Evolutionary conservation across 495 filamentous ascomycete genomes (phyloP), one percentile per base, ranked within the genome.

Genomic region (Penicillium coprophilum): DNA sequence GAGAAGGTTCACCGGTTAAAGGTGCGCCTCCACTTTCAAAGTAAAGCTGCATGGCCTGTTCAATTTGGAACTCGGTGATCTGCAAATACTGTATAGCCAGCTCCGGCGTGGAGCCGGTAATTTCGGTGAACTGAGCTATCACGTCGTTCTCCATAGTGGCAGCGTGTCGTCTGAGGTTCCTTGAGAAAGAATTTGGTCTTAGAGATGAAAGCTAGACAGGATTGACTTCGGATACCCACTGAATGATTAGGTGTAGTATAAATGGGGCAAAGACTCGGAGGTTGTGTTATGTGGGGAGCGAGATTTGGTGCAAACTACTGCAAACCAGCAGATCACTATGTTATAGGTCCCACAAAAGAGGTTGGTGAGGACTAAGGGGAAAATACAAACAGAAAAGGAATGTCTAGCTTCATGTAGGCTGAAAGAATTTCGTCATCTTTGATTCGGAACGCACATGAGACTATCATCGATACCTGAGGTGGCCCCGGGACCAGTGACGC

Each of bases 11-110:
- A 58, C 68, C 73, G 60, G 73, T 73, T 66, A 71, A 72, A 24
- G 59, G 70, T 68, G 83, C 72, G 75, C 90, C 77, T 71, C 86
- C 80, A 61, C 89, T 93, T 56, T 91, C 87, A 71, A 89, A 97
- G 76, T 83, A 98, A 12, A 97, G 86, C 74, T 89, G 83, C 64
- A 97, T 84, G 8, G 94, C 94, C 68, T 94, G 89, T 64, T 87
- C 83, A 50, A 91, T 76, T 64, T 96, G 85, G 62, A 84, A 85
- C 59, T 95, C 90, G 24, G 90, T 85, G 50, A 98, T 76, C 61
- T 87, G 79, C 34, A 97, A 82, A 71, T 95, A 96, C 60, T 87
- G 88, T 52, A 79, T 79, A 23, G 91, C 92, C 56, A 85, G 79
- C 57, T 85, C 76, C 10, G 82, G 79, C 46, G 74, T 75, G 39